These are phyloP conservation scores for Cladorrhinum samala DNA, from an alignment of 495 filamentous ascomycete species.

Conservation along the genomic window DNA sequence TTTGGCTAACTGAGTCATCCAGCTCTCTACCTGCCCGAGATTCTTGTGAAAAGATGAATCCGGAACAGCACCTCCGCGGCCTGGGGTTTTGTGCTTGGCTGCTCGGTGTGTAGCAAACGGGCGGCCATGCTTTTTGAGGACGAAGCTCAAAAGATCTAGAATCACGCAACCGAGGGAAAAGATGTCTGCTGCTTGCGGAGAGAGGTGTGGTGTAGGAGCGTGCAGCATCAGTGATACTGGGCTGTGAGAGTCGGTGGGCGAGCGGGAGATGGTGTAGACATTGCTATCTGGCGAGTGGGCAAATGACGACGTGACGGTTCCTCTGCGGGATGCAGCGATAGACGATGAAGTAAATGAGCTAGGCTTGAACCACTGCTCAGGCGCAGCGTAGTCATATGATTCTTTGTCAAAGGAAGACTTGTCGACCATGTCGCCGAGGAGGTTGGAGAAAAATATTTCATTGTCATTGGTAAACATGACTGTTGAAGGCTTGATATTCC, in stretches of 20 bases:
- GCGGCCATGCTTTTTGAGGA: slow-evolving; percentile 64
- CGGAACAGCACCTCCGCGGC: slow-evolving; percentile 60
- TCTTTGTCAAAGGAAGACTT: slow-evolving; percentile 60
- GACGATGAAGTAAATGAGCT: slow-evolving; percentile 22
- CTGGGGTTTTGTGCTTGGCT: slow-evolving; percentile 57
- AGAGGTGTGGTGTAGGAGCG: slow-evolving; percentile 32
- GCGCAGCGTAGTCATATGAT: slow-evolving; percentile 80
- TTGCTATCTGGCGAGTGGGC: slow-evolving; percentile 29
- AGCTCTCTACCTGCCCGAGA: slow-evolving; percentile 65
- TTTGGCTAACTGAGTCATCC: slow-evolving; percentile 65
- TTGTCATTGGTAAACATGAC: slow-evolving; percentile 68
- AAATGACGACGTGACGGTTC: slow-evolving; percentile 20
- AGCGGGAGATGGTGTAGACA: slow-evolving; percentile 33
- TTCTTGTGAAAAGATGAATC: slow-evolving; percentile 85
- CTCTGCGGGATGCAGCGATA: slow-evolving; percentile 23
- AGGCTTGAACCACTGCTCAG: slow-evolving; percentile 64
- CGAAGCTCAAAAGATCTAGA: slow-evolving; percentile 61
- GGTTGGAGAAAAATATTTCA: slow-evolving; percentile 68
- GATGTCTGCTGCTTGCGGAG: slow-evolving; percentile 57
- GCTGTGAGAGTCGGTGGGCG: slow-evolving; percentile 17
- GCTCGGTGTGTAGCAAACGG: slow-evolving; percentile 69
- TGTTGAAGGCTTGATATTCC: slow-evolving; percentile 78
- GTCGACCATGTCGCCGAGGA: slow-evolving; percentile 32
- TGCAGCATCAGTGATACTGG: slow-evolving; percentile 26
- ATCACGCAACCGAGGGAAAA: slow-evolving; percentile 71